Percentiles rank a stretch among this genome's conserved stretches.
Conservation (phyloP, 306 rosid species). For the peach (Prunus persica) region Prunus_persica_NCBIv2 NC_034009.1:26667501-26668000, state of each 20-base stretch:
- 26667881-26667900: slow-evolving; percentile 63
- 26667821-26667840: slow-evolving; percentile 36
- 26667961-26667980: slow-evolving; percentile 28
- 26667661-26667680: too few relatives aligned
- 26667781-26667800: neutral
- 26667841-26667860: slow-evolving; percentile 26
- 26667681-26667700: too few relatives aligned
- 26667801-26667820: slow-evolving; percentile 4
- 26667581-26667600: too few relatives aligned
- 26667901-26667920: slow-evolving; percentile 26
- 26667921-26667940: slow-evolving; percentile 21
- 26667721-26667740: too few relatives aligned
- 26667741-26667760: neutral
- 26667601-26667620: too few relatives aligned
- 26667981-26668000: slow-evolving; percentile 20
- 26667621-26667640: too few relatives aligned
- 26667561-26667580: too few relatives aligned
- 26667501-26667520: too few relatives aligned
- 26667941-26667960: slow-evolving; percentile 51
- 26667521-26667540: too few relatives aligned
- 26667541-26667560: too few relatives aligned
- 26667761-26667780: neutral
- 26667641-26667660: too few relatives aligned
- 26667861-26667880: neutral
- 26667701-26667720: too few relatives aligned